Conservation (phyloP, 805 yeast genomes). For the Saccharomycopsis guyanensis region DNA sequence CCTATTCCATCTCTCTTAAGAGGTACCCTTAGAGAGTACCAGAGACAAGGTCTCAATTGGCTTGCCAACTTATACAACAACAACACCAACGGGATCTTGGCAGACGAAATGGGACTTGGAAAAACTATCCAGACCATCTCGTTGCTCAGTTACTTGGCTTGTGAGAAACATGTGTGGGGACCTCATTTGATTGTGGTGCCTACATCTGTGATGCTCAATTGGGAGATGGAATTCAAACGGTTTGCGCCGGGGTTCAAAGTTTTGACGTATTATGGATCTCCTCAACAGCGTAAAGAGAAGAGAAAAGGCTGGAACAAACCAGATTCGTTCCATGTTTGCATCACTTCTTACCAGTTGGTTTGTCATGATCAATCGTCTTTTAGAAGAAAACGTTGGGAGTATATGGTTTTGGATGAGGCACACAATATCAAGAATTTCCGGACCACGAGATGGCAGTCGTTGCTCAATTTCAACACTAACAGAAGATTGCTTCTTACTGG, state of each 20-base stretch:
- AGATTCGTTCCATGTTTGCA: slow-evolving; percentile 92
- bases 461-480: slow-evolving; percentile 87
- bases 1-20: slow-evolving; percentile 56
- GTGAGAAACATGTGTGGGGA: slow-evolving; percentile 94
- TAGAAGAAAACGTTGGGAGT: slow-evolving; percentile 87
- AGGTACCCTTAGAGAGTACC: slow-evolving; percentile 84
- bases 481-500: slow-evolving; percentile 86
- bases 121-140: slow-evolving; percentile 96
- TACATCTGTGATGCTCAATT: slow-evolving; percentile 91
- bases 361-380: slow-evolving; percentile 95
- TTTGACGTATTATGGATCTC: slow-evolving; percentile 91
- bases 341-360: slow-evolving; percentile 95
- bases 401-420: slow-evolving; percentile 96
- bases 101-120: slow-evolving; percentile 98
- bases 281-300: slow-evolving; percentile 92
- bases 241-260: slow-evolving; percentile 98
- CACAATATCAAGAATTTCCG: slow-evolving; percentile 95
- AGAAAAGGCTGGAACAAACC: slow-evolving; percentile 97
- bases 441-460: slow-evolving; percentile 95
- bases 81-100: slow-evolving; percentile 91
- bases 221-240: slow-evolving; percentile 99
- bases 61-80: slow-evolving; percentile 87
- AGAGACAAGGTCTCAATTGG: slow-evolving; percentile 96
- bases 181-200: slow-evolving; percentile 97
- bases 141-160: slow-evolving; percentile 77